These are phyloP conservation scores for Wickerhamiella domercqiae DNA, from an alignment of 805 yeast species.

Conservation along the genomic window DNA sequence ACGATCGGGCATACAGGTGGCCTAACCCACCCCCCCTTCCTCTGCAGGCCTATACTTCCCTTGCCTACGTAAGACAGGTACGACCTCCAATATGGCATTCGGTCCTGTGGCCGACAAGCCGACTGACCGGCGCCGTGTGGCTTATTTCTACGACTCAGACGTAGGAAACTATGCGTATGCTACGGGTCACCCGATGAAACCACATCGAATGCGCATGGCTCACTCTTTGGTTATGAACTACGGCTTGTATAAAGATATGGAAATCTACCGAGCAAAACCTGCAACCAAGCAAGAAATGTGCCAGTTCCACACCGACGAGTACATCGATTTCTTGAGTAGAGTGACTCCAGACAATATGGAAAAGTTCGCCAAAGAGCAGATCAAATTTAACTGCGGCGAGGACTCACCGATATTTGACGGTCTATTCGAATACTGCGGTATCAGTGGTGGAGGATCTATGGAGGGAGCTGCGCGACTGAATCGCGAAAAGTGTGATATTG, in stretches of 20 bases:
- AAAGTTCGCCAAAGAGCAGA: slow-evolving; percentile 72
- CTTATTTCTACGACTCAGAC: slow-evolving; percentile 74
- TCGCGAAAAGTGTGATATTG: slow-evolving; percentile 79
- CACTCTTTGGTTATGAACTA: slow-evolving; percentile 94
- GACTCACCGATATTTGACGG: slow-evolving; percentile 96
- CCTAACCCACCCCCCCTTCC: too few species aligned
- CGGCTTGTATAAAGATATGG: slow-evolving; percentile 93
- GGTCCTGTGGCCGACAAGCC: slow-evolving; percentile 45
- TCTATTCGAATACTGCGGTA: slow-evolving; percentile 73
- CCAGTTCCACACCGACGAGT: slow-evolving; percentile 96
- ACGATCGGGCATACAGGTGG: too few species aligned
- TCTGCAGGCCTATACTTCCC: too few species aligned
- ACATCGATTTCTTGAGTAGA: slow-evolving; percentile 77
- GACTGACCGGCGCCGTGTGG: slow-evolving; percentile 45
- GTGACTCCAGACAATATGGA: slow-evolving; percentile 89
- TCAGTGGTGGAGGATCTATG: slow-evolving; percentile 85
- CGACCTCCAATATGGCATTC: slow-evolving; percentile 32
- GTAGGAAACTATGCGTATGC: slow-evolving; percentile 98
- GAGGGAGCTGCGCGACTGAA: slow-evolving; percentile 72
- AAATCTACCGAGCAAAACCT: slow-evolving; percentile 90
- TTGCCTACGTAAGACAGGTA: too few species aligned
- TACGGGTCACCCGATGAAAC: slow-evolving; percentile 98
- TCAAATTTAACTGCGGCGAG: slow-evolving; percentile 90
- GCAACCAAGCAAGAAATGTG: slow-evolving; percentile 98
- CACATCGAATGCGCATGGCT: slow-evolving; percentile 97